phyloP scores from a whole-genome alignment of 2,329 filamentous ascomycete genomes.

The Myriosclerotinia curreyana region DNA sequence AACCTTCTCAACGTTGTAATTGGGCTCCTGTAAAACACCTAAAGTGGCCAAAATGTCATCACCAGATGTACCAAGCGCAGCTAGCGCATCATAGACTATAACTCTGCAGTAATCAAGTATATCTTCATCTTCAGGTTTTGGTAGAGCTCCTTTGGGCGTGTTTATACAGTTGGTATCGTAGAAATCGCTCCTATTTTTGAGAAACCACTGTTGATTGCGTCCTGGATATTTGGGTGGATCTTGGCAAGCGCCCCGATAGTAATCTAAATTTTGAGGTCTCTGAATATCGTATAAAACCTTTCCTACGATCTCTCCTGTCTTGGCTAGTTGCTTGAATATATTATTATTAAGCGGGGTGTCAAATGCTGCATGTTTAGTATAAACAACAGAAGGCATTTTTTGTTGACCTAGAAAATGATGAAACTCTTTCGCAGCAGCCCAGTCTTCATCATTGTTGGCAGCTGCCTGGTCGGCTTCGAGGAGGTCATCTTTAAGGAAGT shows the following conservation, averaged over 20 bases:
- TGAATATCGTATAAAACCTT: slow-evolving; percentile 31
- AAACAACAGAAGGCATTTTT: slow-evolving; percentile 29
- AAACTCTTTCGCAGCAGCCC: slow-evolving; percentile 26
- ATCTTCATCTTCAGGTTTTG: slow-evolving; percentile 26
- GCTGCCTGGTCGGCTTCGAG: slow-evolving; percentile 10
- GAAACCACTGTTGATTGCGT: slow-evolving; percentile 31
- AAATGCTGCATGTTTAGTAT: slow-evolving; percentile 32
- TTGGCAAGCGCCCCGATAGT: slow-evolving; percentile 30
- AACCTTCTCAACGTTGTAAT: neutral
- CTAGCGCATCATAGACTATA: slow-evolving; percentile 36
- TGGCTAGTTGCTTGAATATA: slow-evolving; percentile 28
- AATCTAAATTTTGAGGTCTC: slow-evolving; percentile 30
- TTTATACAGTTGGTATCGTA: slow-evolving; percentile 21
- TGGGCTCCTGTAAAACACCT: slow-evolving; percentile 21
- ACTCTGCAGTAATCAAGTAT: slow-evolving; percentile 33
- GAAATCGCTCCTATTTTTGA: slow-evolving; percentile 31
- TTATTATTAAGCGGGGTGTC: slow-evolving; percentile 27
- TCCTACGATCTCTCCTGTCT: slow-evolving; percentile 30
- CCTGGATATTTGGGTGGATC: neutral
- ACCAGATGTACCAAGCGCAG: slow-evolving; percentile 33
- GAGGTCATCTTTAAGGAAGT: neutral
- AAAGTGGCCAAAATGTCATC: slow-evolving; percentile 31
- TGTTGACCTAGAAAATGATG: slow-evolving; percentile 29
- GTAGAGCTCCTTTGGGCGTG: slow-evolving; percentile 17
- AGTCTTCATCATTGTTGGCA: slow-evolving; percentile 34